Percentiles rank a stretch among this genome's conserved stretches.
Conservation (phyloP, 306 rosid genomes). For the Styphnolobium japonicum region DNA sequence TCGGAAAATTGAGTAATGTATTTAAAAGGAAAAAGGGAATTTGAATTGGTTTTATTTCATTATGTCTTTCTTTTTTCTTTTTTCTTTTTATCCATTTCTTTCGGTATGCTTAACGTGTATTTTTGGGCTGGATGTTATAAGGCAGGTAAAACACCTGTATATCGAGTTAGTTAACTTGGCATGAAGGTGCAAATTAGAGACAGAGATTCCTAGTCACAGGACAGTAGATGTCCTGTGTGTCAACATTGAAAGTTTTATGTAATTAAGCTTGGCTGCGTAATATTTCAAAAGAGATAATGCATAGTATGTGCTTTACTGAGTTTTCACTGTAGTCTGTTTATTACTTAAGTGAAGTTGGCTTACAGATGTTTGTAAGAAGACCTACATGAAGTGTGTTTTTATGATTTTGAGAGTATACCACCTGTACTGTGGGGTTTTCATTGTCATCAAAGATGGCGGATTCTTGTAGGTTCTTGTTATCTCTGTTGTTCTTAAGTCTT, state of each 20-base stretch:
- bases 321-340: not conserved
- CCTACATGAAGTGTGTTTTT: not conserved
- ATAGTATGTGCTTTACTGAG: not conserved
- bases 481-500: not conserved
- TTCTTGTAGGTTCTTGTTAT: not conserved
- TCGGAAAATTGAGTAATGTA: not conserved
- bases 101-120: not conserved
- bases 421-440: not conserved
- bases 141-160: not conserved
- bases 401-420: not conserved
- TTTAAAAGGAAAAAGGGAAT: not conserved
- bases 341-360: not conserved
- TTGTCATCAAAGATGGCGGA: not conserved
- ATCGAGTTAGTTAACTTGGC: not conserved
- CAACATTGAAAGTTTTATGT: not conserved
- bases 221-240: not conserved
- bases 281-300: not conserved
- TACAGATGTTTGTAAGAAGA: conserved; percentile 27
- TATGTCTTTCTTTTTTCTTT: no score
- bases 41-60: not conserved
- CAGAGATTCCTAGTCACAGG: not conserved
- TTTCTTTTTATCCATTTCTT: no score
- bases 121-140: no score
- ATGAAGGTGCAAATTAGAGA: not conserved
- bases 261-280: not conserved